Evolutionary conservation across 2,329 filamentous ascomycete species (phyloP).

Genomic region (Clathrospora elynae): DNA sequence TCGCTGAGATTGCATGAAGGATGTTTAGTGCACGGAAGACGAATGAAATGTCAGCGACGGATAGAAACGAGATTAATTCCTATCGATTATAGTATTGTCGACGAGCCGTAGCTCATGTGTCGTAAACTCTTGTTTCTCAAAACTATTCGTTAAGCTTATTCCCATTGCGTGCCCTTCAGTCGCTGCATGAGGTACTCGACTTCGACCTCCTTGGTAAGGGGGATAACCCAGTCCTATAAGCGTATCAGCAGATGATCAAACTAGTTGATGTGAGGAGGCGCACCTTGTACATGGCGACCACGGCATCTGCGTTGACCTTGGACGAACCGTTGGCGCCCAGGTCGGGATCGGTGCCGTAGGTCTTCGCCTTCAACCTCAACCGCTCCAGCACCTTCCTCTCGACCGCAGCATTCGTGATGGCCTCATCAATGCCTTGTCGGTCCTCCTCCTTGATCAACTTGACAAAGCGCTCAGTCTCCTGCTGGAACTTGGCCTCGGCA

Average conservation of each 20-base stretch:
- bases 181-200: slow-evolving; percentile 98
- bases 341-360: slow-evolving; percentile 89
- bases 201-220: slow-evolving; percentile 96
- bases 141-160: no score
- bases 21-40: not conserved
- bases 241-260: not conserved
- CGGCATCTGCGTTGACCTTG: slow-evolving; percentile 90
- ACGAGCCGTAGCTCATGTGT: no score
- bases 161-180: slow-evolving; percentile 63
- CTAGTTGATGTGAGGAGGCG: not conserved
- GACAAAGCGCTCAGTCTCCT: slow-evolving; percentile 80
- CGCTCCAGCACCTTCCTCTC: slow-evolving; percentile 91
- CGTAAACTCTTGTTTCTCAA: no score
- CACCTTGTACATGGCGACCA: slow-evolving; percentile 50
- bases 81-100: no score
- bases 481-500: slow-evolving; percentile 90
- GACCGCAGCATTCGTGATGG: slow-evolving; percentile 87
- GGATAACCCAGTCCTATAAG: slow-evolving; percentile 85
- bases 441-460: slow-evolving; percentile 81
- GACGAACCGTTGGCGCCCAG: slow-evolving; percentile 60
- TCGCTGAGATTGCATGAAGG: not conserved
- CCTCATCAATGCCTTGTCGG: slow-evolving; percentile 78
- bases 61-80: no score
- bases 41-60: not conserved
- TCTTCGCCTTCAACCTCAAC: slow-evolving; percentile 84